Conservation (phyloP, 2,329 filamentous ascomycete genomes). For the Botrytis pseudocinerea region DNA sequence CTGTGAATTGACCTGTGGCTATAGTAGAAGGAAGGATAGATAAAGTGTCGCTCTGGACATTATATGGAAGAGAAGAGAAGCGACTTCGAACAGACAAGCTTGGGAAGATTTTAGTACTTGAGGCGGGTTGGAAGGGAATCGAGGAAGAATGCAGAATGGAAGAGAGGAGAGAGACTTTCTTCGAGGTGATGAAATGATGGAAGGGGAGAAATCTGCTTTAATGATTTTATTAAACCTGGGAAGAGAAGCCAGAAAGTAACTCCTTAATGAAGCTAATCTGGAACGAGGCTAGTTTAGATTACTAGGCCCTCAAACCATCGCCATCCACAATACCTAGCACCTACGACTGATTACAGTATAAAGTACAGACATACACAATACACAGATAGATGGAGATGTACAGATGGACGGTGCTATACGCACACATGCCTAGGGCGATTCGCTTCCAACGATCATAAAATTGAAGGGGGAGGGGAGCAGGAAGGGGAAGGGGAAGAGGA, state of each 20-base stretch:
- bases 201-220: slow-evolving; percentile 14
- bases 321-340: not conserved
- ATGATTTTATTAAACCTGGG: slow-evolving; percentile 10
- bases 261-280: not conserved
- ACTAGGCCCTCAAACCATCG: not conserved
- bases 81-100: not conserved
- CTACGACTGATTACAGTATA: not conserved
- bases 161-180: slow-evolving; percentile 5
- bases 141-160: not conserved
- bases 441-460: not conserved
- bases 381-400: not conserved
- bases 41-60: not conserved
- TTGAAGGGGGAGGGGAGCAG: not conserved
- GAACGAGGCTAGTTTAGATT: not conserved
- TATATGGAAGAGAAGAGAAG: not conserved
- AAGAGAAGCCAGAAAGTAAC: not conserved
- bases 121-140: not conserved
- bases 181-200: not conserved
- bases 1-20: not conserved
- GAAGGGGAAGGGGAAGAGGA: not conserved
- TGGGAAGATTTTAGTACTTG: not conserved
- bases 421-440: not conserved
- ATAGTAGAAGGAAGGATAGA: not conserved
- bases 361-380: not conserved
- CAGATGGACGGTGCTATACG: not conserved